Evolutionary conservation across 1,284 basidiomycete genomes (phyloP), one percentile per base, ranked within the genome.

Genomic region (Ustilago cynodontis): DNA sequence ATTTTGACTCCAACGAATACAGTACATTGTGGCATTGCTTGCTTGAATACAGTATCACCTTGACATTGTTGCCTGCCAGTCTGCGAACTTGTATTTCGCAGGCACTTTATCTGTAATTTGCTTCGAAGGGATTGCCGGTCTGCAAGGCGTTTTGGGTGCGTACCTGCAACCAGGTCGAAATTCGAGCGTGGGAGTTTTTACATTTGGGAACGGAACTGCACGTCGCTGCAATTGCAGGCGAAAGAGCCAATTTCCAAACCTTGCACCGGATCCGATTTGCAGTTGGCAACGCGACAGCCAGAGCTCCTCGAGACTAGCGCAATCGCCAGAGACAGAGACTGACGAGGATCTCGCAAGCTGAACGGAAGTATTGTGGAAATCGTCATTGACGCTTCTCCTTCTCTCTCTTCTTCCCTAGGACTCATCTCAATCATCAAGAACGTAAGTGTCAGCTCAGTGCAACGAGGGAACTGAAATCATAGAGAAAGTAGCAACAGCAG

Each of bases 341-440:
- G 50, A 49, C 3, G 28, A n/a, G n/a, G n/a, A n/a, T n/a, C n/a
- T 35, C 22, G 24, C 41, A n/a, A n/a, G n/a, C 43, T 14, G 18
- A 45, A 43, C 26, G 43, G 35, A 49, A 53, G 64, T 31, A 43
- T 31, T 22, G 50, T 5, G 11, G 31, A 35, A 56, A 22, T 59
- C 52, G 64, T 67, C 65, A 43, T 64, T 53, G 13, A 51, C 41
- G 26, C 1, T 41, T 9, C 29, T 56, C 10, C 41, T 57, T n/a
- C 39, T 26, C 45, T 31, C 61, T 59, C 45, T 31, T 58, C 55
- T 54, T 50, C 49, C 28, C 28, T 26, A 72, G 65, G 60, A 72
- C 41, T 45, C 61, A 59, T 59, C 64, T 57, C 61, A 71, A 58
- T 59, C 65, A 64, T 64, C 70, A 72, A 72, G 70, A 72, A 67